Conservation (phyloP, 495 filamentous ascomycete genomes). For the Haplographium delicatum region DNA sequence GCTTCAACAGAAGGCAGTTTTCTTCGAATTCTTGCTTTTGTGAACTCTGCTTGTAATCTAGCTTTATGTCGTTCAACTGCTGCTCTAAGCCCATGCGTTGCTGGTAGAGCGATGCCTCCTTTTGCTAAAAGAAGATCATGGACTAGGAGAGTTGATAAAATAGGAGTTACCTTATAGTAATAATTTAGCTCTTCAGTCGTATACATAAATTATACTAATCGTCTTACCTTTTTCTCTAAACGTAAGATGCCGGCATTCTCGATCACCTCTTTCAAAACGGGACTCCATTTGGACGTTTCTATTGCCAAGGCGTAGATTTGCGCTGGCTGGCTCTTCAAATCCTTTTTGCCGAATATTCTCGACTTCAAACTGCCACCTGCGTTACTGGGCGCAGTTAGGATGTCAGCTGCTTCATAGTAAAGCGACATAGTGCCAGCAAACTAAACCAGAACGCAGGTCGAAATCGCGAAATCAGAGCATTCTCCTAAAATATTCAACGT, state of each 20-base stretch:
- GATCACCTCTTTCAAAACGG: conserved; percentile 78
- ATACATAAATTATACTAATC: not conserved
- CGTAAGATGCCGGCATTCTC: conserved; percentile 65
- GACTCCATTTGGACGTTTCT: conserved; percentile 87
- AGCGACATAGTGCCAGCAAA: conserved; percentile 70
- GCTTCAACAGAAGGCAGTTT: conserved; percentile 60
- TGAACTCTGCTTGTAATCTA: conserved; percentile 74
- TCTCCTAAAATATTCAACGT: too few species aligned
- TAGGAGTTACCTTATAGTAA: conserved; percentile 63
- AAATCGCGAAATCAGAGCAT: too few species aligned
- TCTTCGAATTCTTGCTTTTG: conserved; percentile 65
- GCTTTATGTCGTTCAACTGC: conserved; percentile 77
- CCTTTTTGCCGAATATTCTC: conserved; percentile 64
- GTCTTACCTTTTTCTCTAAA: conserved; percentile 72
- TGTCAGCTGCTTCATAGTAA: conserved; percentile 80
- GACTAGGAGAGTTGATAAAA: conserved; percentile 72
- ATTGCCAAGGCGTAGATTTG: conserved; percentile 81
- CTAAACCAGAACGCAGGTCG: too few species aligned
- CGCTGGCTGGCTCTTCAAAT: conserved; percentile 67
- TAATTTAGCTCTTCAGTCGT: conserved; percentile 5
- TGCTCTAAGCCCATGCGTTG: conserved; percentile 67
- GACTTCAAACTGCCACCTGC: conserved; percentile 75
- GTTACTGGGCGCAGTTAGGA: conserved; percentile 58
- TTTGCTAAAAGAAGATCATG: conserved; percentile 84
- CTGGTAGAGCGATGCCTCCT: conserved; percentile 69